Evolutionary conservation across 2,329 filamentous ascomycete species (phyloP), one percentile per base, ranked within the genome.

Genomic region (Madurella mycetomatis): DNA sequence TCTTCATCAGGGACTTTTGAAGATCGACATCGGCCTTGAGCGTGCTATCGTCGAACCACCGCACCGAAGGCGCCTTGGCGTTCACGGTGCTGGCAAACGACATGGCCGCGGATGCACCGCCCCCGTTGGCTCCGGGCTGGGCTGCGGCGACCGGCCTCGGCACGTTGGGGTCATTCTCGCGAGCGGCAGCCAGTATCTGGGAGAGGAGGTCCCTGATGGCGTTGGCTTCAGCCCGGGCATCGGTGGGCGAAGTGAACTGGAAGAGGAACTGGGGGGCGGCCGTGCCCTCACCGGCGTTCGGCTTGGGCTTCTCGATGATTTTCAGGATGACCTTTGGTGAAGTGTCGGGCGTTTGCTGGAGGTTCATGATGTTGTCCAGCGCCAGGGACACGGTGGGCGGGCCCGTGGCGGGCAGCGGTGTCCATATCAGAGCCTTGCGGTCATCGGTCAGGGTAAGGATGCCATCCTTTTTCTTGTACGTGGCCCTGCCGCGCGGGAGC

Each of bases 381-480:
- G 81, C 73, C 54, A 97, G 80, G 0, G 83, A 85, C 57, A 96
- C 75, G 25, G 79, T 75, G 3, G 88, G 80, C 50, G 84, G 77
- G 2, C 84, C 82, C 51, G 77, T 79, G 34, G 82, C 79, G 44
- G 80, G 79, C 51, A 82, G 78, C 9, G 90, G 88, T 32, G 84
- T 89, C 92, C 92, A 99, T 69, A 83, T 86, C 57, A 97, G 82
- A 39, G 80, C 84, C 66, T 82, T 82, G 65, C 83, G 79, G 70
- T 96, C 90, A 53, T 80, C 75, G 15, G 88, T 84, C 63, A 97
- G 78, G 25, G 84, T 82, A 65, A 99, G 76, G 57, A 83, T 82
- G 69, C 94, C 94, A 76, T 97, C 89, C 72, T 95, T 94, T 78
- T 97, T 99, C 75, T 96, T 97, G 80, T 94, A 97, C 55, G 85